Percentiles rank a stretch among this genome's conserved stretches.
Conservation (phyloP, 345 rosid genomes). For the Gossypium thurberi region DNA sequence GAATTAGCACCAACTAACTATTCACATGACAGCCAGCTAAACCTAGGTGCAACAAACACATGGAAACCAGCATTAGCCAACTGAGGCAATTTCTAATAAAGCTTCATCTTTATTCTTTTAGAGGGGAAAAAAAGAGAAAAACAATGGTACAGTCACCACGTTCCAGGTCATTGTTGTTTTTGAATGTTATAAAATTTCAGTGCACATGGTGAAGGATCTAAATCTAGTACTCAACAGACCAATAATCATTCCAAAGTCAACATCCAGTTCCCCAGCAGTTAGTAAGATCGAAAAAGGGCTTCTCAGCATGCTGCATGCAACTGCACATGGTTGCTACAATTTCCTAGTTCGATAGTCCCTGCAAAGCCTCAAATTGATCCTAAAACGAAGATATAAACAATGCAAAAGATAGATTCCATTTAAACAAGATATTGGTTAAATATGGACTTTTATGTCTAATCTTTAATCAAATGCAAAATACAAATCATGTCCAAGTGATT, state of each 20-base stretch:
- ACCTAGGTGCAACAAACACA: background rate
- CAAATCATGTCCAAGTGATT: too few relatives aligned
- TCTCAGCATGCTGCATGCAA: background rate
- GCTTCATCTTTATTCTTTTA: background rate
- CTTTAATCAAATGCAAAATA: background rate
- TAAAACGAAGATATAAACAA: background rate
- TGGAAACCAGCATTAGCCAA: background rate
- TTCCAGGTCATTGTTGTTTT: background rate
- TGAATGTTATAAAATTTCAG: background rate
- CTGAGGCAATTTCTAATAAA: too few relatives aligned
- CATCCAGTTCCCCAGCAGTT: background rate
- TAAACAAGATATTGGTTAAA: background rate
- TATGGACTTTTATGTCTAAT: background rate
- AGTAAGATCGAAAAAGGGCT: background rate
- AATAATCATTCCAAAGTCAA: background rate
- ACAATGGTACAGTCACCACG: background rate
- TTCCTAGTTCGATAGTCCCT: background rate
- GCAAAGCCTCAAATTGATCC: background rate
- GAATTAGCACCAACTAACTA: background rate
- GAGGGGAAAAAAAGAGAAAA: too few relatives aligned
- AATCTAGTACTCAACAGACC: background rate
- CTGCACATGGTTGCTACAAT: background rate
- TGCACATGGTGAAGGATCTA: background rate
- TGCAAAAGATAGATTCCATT: background rate
- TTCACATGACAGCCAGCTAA: background rate